A percentile compares a stretch with the other conserved stretches of the same genome.
These are phyloP conservation scores for Urtica urens DNA, from an alignment of 306 rosid species.

Conservation along the genomic window DNA sequence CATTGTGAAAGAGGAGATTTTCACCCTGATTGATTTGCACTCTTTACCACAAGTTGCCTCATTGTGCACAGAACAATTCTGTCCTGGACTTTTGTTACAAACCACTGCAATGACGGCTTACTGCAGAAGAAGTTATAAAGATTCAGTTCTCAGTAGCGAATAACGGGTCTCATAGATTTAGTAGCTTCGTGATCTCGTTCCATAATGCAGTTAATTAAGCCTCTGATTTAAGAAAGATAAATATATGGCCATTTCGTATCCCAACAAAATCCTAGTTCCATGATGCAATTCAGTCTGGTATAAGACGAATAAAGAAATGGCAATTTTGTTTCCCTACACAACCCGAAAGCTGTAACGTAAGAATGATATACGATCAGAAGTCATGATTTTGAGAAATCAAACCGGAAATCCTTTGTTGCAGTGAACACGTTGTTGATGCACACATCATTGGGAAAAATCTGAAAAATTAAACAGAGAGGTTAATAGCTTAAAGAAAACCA, in stretches of 20 bases:
- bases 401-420: constrained; percentile 60
- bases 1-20: constrained; percentile 2
- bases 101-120: constrained; percentile 69
- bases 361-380: too few relatives aligned
- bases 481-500: constrained; percentile 14
- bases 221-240: too few relatives aligned
- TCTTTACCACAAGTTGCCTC: constrained; percentile 43
- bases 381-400: constrained; percentile 16
- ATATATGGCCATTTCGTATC: too few relatives aligned
- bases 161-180: too few relatives aligned
- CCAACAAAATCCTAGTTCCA: too few relatives aligned
- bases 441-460: constrained; percentile 80
- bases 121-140: constrained; percentile 30
- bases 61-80: constrained; percentile 48
- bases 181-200: too few relatives aligned
- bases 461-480: constrained; percentile 21
- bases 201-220: too few relatives aligned
- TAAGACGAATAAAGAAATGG: too few relatives aligned
- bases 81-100: constrained; percentile 59
- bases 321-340: too few relatives aligned
- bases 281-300: too few relatives aligned
- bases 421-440: constrained; percentile 48
- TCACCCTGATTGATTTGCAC: constrained; percentile 64
- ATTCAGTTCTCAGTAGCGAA: background rate
- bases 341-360: too few relatives aligned